Percentiles rank a stretch among this genome's conserved stretches.
Evolutionary conservation across 1,139 yeast genomes (phyloP).

Genomic region (Debaryomycetaceae sp.): DNA sequence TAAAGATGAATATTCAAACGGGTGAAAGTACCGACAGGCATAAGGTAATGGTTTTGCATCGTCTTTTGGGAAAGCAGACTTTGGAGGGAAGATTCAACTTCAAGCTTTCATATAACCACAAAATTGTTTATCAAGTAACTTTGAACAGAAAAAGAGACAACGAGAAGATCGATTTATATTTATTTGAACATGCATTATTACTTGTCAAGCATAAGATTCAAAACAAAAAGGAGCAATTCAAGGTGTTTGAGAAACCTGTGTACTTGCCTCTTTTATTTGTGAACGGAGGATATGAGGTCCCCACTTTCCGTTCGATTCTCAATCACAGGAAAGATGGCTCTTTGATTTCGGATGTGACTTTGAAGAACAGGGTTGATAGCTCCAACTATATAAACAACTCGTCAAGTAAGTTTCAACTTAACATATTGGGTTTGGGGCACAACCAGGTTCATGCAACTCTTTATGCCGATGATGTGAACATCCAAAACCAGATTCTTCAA

Average conservation of each 20-base stretch:
- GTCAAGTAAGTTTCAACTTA: constrained; percentile 45
- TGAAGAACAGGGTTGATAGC: constrained; percentile 28
- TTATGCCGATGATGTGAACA: constrained; percentile 50
- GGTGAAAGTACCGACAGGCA: constrained; percentile 95
- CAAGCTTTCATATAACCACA: constrained; percentile 75
- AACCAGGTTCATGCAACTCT: constrained; percentile 43
- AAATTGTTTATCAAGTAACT: constrained; percentile 78
- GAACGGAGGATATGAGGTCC: constrained; percentile 75
- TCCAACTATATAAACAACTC: constrained; percentile 28
- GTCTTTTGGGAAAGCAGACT: constrained; percentile 76
- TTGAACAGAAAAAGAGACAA: constrained; percentile 66
- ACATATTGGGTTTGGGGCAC: constrained; percentile 44
- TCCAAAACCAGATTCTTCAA: constrained; percentile 78
- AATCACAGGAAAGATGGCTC: constrained; percentile 35
- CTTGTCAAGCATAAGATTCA: constrained; percentile 84
- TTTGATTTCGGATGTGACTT: constrained; percentile 34
- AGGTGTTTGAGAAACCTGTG: constrained; percentile 90
- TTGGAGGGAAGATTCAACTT: constrained; percentile 55
- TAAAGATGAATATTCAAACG: constrained; percentile 80
- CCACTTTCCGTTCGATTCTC: constrained; percentile 52
- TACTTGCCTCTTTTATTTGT: constrained; percentile 80
- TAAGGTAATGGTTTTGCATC: constrained; percentile 81
- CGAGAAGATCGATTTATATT: constrained; percentile 77
- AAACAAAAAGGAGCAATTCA: constrained; percentile 86
- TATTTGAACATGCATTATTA: constrained; percentile 83